These are phyloP conservation scores for Termitomyces sp. DNA, from an alignment of 768 basidiomycete species.

Conservation along the genomic window DNA sequence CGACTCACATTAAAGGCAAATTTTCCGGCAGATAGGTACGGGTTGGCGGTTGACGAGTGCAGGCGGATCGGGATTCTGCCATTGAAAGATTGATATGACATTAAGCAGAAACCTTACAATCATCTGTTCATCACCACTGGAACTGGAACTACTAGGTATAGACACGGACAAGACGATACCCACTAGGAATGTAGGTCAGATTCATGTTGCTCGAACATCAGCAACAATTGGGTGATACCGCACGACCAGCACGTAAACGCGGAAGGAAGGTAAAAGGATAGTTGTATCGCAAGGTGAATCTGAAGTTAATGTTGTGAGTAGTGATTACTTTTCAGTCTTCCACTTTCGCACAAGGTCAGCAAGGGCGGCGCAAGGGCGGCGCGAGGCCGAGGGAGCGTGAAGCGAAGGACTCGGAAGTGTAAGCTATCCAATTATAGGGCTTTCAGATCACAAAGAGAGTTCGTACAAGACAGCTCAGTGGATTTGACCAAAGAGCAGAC, in stretches of 20 bases:
- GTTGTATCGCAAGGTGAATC: slow-evolving; percentile 1
- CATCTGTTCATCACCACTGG: neutral
- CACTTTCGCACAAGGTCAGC: neutral
- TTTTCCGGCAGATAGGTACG: slow-evolving; percentile 10
- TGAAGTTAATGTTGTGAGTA: neutral
- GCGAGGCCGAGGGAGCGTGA: neutral
- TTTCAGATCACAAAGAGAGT: neutral
- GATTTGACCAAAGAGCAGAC: neutral
- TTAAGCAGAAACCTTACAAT: neutral
- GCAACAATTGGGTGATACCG: neutral
- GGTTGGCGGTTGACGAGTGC: slow-evolving; percentile 8
- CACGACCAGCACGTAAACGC: slow-evolving; percentile 11
- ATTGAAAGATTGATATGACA: neutral
- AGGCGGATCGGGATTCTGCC: neutral
- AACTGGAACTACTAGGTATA: neutral
- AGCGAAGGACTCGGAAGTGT: neutral
- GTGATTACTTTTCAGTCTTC: neutral
- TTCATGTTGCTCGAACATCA: neutral
- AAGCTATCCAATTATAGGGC: neutral
- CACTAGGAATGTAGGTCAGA: slow-evolving; percentile 2
- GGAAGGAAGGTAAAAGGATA: slow-evolving; percentile 1
- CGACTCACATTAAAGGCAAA: slow-evolving; percentile 8
- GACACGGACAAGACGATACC: slow-evolving; percentile 6
- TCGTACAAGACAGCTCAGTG: neutral
- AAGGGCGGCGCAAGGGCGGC: neutral